Base-by-base conservation (phyloP, 495 filamentous ascomycete genomes). In the Gamarada debralockiae region DNA sequence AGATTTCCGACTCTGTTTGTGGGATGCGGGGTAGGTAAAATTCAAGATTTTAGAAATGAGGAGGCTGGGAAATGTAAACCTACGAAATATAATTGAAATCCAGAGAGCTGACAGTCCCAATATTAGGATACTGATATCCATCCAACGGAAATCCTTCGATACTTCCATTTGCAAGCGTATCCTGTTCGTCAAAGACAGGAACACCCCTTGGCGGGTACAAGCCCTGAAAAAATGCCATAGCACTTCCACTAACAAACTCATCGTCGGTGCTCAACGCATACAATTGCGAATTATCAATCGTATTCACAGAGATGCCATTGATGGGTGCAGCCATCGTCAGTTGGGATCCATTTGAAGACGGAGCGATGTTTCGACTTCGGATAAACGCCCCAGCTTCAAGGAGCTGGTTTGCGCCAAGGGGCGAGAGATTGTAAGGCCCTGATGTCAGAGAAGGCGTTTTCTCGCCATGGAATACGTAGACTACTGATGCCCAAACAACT, bases 221-320 rank as follows among this genome's bases (percentile, higher is more conserved):
- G 6, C 81, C 85, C 62, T 87, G 83, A 68, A 88, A 72, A 54
- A 88, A 87, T 3, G 83, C 83, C 60, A 83, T 76, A 0, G 80
- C 83, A 13, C 81, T 81, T 0, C 72, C 80, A 43, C 75, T 64
- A 14, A 74, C 69, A 48, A 73, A 73, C 40, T 77, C 69, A 49
- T 80, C 67, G 31, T 77, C 70, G 7, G 69, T 68, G 0, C 76
- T 64, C n/a, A 69, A 45, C 33, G 80, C 65, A 18, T 69, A 61
- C 18, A 82, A 53, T 38, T 82, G 68, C 9, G 72, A 66, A 21
- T 72, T 65, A 52, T 77, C 67, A 6, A 81, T 57, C n/a, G 59
- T 52, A 49, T 73, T 61, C 4, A 70, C 57, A 14, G 70, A 73
- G 50, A 69, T 61, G 47, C 59, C 57, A 40, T 65, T 59, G 25